Evolutionary conservation across 2,329 filamentous ascomycete species (phyloP), one percentile per base, ranked within the genome.

Genomic region (Helminthosporium solani): DNA sequence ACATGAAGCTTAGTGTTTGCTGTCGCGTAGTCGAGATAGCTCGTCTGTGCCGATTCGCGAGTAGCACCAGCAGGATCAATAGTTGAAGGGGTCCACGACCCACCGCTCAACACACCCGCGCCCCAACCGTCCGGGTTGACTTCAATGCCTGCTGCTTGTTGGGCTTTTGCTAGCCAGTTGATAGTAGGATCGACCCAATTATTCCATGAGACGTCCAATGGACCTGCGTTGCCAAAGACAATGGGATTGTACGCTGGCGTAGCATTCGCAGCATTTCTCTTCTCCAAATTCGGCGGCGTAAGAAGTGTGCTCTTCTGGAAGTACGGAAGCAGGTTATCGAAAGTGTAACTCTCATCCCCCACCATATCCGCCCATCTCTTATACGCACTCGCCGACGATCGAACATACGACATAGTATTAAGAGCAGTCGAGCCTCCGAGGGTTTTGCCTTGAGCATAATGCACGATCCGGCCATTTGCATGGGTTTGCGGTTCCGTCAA

Each of bases 281-380:
- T 61, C 3, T 42, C 44, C 12, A 50, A 54, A 14, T 62, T 46
- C 3, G 63, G 61, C 12, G 46, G 40, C 2, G 56, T 64, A 21
- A 66, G 57, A 33, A 42, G 52, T 14, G 61, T 53, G 12, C 53
- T 59, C 44, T 61, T 63, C 37, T 55, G 41, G 46, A 60, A 65
- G 41, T 50, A 64, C 3, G 55, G 55, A 2, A 53, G 41, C 2
- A 60, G 18, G n/a, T 55, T 54, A 4, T 56, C 48, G 33, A 48
- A 62, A 1, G 49, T 52, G 41, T 57, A 66, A 15, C 46, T 52
- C 2, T 53, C 35, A 40, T 65, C 63, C 2, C 51, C 61, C 3
- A 62, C 60, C 7, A 42, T 23, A 7, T 59, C 49, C 3, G 54
- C 61, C 63, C 62, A 67, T 20, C 30, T 36, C 34, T 58, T 37